A percentile compares a stretch with the other conserved stretches of the same genome.
Conservation (phyloP, 2,329 filamentous ascomycete species). For the Xylariales sp. region DNA sequence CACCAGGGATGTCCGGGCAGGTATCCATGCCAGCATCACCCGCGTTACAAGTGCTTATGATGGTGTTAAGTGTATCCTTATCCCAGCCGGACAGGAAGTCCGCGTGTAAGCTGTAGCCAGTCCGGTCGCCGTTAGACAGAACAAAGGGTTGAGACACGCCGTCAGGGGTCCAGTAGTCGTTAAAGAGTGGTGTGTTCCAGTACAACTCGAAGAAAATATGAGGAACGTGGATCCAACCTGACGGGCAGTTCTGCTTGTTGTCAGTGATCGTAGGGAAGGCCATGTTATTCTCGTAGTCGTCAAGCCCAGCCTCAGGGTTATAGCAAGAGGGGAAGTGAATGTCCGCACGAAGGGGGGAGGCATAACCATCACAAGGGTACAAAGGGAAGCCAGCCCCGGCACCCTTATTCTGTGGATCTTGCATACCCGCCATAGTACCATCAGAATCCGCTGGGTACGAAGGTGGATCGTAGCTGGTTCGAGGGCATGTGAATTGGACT, state of each 20-base stretch:
- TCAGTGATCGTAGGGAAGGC: slow-evolving; percentile 50
- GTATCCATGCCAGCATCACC: slow-evolving; percentile 56
- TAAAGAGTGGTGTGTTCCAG: slow-evolving; percentile 53
- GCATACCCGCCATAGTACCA: slow-evolving; percentile 50
- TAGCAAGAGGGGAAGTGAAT: slow-evolving; percentile 73
- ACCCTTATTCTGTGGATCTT: slow-evolving; percentile 48
- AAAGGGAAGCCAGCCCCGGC: slow-evolving; percentile 65
- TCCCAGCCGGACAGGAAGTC: slow-evolving; percentile 76
- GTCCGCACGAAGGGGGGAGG: slow-evolving; percentile 60
- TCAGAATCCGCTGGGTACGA: slow-evolving; percentile 52
- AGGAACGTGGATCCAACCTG: slow-evolving; percentile 49
- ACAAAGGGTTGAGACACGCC: slow-evolving; percentile 60
- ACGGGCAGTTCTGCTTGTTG: slow-evolving; percentile 50
- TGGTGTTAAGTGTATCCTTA: slow-evolving; percentile 56
- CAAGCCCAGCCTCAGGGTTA: slow-evolving; percentile 57
- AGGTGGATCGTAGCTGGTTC: slow-evolving; percentile 39
- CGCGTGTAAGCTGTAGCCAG: slow-evolving; percentile 66
- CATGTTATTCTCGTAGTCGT: slow-evolving; percentile 62
- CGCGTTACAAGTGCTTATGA: slow-evolving; percentile 63
- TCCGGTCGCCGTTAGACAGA: slow-evolving; percentile 64
- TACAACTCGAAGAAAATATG: slow-evolving; percentile 57
- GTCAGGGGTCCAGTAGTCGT: slow-evolving; percentile 48
- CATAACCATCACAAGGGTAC: slow-evolving; percentile 60
- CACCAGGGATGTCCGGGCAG: slow-evolving; percentile 54
- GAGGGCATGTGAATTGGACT: slow-evolving; percentile 58